Evolutionary conservation across 164 flowering plant genomes (phyloP).

Genomic region (Sextonia rubra): DNA sequence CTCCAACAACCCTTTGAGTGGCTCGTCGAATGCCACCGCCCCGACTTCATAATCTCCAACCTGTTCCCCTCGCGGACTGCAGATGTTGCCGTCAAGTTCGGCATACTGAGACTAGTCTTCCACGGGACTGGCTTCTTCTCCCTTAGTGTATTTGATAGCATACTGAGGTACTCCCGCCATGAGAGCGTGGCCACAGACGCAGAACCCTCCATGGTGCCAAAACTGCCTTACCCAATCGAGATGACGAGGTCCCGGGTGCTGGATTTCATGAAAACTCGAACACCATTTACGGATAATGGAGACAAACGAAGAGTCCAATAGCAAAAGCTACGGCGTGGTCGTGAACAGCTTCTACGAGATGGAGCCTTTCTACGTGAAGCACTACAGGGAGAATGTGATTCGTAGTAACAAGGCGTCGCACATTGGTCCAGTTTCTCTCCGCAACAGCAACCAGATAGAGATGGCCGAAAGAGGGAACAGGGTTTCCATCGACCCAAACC

Average conservation of each 20-base stretch:
- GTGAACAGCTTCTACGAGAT: constrained; percentile 32
- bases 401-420: constrained; percentile 21
- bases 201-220: constrained; percentile 22
- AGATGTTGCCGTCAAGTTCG: constrained; percentile 21
- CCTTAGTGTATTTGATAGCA: constrained; percentile 6
- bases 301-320: not conserved
- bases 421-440: constrained; percentile 29
- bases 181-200: constrained; percentile 8
- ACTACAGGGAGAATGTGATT: constrained; percentile 10
- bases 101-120: constrained; percentile 31
- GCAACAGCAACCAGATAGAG: constrained; percentile 9
- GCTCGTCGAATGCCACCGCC: constrained; percentile 18
- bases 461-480: constrained; percentile 23
- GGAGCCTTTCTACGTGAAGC: constrained; percentile 22
- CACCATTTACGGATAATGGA: not conserved
- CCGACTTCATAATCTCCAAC: constrained; percentile 34
- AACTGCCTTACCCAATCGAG: constrained; percentile 21
- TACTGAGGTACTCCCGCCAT: constrained; percentile 8
- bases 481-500: constrained; percentile 3
- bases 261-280: not conserved
- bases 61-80: constrained; percentile 28
- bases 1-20: constrained; percentile 27
- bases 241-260: constrained; percentile 18
- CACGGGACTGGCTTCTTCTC: constrained; percentile 22
- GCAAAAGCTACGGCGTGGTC: constrained; percentile 20